A percentile compares a stretch with the other conserved stretches of the same genome.
phyloP scores from a whole-genome alignment of 805 yeast species.

The Pichia phayaonensis region DNA sequence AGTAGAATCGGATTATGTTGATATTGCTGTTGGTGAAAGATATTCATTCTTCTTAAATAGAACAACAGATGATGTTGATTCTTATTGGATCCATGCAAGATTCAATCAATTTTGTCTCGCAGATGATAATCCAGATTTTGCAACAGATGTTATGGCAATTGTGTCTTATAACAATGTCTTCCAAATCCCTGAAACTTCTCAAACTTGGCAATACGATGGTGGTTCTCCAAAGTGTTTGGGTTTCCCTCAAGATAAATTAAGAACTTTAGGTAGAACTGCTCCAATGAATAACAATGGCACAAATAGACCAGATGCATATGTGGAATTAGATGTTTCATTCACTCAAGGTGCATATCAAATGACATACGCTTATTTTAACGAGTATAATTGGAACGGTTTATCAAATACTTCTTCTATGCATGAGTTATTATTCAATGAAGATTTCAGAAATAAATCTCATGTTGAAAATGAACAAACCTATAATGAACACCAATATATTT shows the following conservation, averaged over 20 bases:
- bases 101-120: slow-evolving; percentile 18
- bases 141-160: slow-evolving; percentile 17
- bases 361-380: slow-evolving; percentile 15
- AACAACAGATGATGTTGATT: not conserved
- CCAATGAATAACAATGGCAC: slow-evolving; percentile 12
- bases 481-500: slow-evolving; percentile 41
- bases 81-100: slow-evolving; percentile 14
- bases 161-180: slow-evolving; percentile 8
- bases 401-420: slow-evolving; percentile 73
- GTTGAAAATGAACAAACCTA: slow-evolving; percentile 33
- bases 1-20: slow-evolving; percentile 10
- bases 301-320: slow-evolving; percentile 9
- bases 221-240: slow-evolving; percentile 16
- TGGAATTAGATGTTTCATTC: slow-evolving; percentile 13
- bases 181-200: slow-evolving; percentile 49
- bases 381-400: slow-evolving; percentile 30
- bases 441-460: slow-evolving; percentile 47
- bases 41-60: slow-evolving; percentile 16
- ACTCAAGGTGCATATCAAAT: slow-evolving; percentile 10
- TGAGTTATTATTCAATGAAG: slow-evolving; percentile 62
- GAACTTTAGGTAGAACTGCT: slow-evolving; percentile 11
- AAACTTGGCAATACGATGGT: slow-evolving; percentile 13
- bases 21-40: slow-evolving; percentile 18
- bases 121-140: slow-evolving; percentile 8
- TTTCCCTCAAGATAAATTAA: slow-evolving; percentile 11